Percentiles rank a stretch among this genome's conserved stretches.
These are phyloP conservation scores for Leucoagaricus sp. DNA, from an alignment of 1,284 basidiomycete species.

Conservation along the genomic window DNA sequence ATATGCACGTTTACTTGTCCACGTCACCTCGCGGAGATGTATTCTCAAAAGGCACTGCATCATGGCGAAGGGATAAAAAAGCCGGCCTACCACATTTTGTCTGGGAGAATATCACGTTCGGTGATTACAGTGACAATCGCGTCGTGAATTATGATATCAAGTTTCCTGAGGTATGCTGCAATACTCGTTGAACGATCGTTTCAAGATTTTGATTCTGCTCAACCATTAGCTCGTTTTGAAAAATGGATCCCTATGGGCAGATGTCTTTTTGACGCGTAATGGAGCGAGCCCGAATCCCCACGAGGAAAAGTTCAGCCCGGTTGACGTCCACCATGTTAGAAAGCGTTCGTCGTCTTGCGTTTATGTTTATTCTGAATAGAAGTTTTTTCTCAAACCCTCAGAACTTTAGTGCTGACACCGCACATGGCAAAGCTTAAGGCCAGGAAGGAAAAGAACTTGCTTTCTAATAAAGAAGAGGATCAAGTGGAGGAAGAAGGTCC, in stretches of 20 bases:
- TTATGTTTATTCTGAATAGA: neutral
- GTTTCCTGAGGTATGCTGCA: conserved; percentile 65
- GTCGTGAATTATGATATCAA: conserved; percentile 67
- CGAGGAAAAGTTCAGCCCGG: conserved; percentile 49
- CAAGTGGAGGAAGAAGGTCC: conserved; percentile 45
- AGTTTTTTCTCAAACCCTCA: neutral
- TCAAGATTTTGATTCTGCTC: neutral
- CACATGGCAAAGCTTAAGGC: conserved; percentile 63
- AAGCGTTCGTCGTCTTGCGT: conserved; percentile 61
- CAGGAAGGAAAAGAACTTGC: conserved; percentile 84
- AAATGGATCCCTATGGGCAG: conserved; percentile 86
- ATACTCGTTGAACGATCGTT: conserved; percentile 1
- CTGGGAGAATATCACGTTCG: conserved; percentile 85
- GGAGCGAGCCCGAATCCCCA: conserved; percentile 66
- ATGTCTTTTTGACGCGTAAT: conserved; percentile 78
- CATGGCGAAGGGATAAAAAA: conserved; percentile 47
- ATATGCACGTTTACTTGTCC: conserved; percentile 79
- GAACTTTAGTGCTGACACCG: neutral
- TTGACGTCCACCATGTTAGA: conserved; percentile 71
- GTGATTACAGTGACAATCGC: conserved; percentile 75
- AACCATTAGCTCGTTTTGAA: conserved; percentile 64
- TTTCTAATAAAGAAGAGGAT: conserved; percentile 47
- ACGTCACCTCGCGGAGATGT: conserved; percentile 62
- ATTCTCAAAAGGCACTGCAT: conserved; percentile 56
- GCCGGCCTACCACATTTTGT: conserved; percentile 63